phyloP scores from a whole-genome alignment of 208 protist species.

The Trypanosoma mega region DNA sequence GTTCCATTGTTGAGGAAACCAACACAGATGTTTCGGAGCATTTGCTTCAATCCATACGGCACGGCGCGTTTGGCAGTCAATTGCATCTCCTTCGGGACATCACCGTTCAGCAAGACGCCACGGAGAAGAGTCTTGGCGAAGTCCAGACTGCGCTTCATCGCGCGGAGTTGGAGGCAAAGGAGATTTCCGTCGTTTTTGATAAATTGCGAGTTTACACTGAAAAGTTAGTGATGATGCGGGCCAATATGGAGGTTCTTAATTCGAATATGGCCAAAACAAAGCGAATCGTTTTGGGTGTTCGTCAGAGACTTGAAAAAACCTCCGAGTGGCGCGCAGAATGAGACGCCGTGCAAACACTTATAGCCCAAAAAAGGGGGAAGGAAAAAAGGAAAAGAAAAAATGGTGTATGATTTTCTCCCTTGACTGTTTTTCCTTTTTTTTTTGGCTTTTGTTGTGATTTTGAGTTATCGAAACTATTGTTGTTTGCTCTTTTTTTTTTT shows the following conservation, averaged over 20 bases:
- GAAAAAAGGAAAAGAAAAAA: conserved; percentile 1
- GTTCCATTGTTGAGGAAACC: too few species aligned
- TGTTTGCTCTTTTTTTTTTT: too few species aligned
- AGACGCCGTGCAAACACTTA: background rate
- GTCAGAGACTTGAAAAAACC: conserved; percentile 2
- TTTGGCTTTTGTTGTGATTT: background rate
- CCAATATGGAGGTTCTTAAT: conserved; percentile 6
- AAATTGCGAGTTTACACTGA: conserved; percentile 1
- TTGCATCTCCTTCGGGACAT: conserved; percentile 1
- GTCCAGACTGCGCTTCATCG: background rate
- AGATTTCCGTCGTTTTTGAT: conserved; percentile 1
- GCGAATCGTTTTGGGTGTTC: conserved; percentile 2
- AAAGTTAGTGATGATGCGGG: conserved; percentile 4
- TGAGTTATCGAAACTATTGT: background rate
- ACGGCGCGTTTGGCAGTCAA: background rate
- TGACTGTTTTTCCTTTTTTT: background rate
- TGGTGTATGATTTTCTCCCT: background rate
- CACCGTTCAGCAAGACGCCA: background rate
- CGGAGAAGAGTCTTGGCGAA: background rate
- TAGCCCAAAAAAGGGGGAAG: too few species aligned
- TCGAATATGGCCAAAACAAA: conserved; percentile 20
- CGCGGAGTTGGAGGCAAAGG: conserved; percentile 1
- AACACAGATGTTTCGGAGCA: background rate
- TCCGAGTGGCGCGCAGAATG: conserved; percentile 4
- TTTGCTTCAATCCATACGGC: background rate